Evolutionary conservation across 1,284 basidiomycete species (phyloP).

Genomic region (Pseudozyma sp.): DNA sequence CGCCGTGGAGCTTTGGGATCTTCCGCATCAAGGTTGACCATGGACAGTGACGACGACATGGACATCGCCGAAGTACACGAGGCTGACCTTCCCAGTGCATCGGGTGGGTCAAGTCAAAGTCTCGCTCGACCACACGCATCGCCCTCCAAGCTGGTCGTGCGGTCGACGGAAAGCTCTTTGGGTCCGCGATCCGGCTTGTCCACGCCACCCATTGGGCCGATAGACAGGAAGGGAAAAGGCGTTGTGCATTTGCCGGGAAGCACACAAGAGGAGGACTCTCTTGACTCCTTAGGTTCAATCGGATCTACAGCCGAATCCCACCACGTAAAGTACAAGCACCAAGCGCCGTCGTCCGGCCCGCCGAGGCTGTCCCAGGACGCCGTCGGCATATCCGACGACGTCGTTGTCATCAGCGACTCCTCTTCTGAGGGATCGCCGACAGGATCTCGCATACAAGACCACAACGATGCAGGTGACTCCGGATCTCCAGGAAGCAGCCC

Average conservation of each 20-base stretch:
- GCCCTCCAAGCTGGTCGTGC: constrained; percentile 13
- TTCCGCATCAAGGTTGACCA: constrained; percentile 7
- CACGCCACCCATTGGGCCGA: constrained; percentile 9
- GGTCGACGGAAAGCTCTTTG: constrained; percentile 5
- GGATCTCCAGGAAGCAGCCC: too few relatives aligned
- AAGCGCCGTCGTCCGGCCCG: too few relatives aligned
- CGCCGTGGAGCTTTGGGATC: constrained; percentile 24
- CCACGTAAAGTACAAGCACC: too few relatives aligned
- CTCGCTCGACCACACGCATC: constrained; percentile 17
- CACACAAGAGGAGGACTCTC: constrained; percentile 25
- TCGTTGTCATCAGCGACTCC: constrained; percentile 22
- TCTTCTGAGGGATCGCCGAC: neutral
- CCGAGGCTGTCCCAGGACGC: neutral
- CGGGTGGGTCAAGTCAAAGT: constrained; percentile 5
- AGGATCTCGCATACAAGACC: neutral
- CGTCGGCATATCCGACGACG: constrained; percentile 2
- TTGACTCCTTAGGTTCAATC: neutral
- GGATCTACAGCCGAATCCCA: too few relatives aligned
- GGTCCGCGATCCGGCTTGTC: constrained; percentile 8
- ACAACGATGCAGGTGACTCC: too few relatives aligned
- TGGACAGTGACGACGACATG: constrained; percentile 28
- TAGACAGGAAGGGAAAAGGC: constrained; percentile 1
- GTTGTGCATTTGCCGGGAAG: constrained; percentile 9
- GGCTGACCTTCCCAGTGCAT: constrained; percentile 6
- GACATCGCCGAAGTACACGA: neutral